Evolutionary conservation across 345 rosid species (phyloP).

Genomic region (Cardamine resedifolia): DNA sequence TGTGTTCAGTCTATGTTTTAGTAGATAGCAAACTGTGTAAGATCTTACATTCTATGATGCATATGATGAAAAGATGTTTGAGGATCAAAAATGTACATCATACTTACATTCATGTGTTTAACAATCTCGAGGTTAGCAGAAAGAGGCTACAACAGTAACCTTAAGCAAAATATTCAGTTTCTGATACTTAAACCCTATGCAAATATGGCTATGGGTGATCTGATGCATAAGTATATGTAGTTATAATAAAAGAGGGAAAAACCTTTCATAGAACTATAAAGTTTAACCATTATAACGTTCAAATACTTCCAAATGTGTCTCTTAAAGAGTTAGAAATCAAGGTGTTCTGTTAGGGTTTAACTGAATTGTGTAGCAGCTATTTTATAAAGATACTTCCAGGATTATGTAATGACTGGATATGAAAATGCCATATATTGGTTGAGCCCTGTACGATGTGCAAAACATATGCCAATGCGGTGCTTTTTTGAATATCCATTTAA

Average conservation of each 20-base stretch:
- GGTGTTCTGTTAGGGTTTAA: neutral
- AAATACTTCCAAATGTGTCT: neutral
- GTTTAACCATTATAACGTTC: neutral
- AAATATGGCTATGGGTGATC: neutral
- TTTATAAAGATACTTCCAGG: neutral
- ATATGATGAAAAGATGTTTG: neutral
- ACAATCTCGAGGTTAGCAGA: constrained; percentile 1
- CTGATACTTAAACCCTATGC: neutral
- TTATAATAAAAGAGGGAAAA: neutral
- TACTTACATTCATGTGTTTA: neutral
- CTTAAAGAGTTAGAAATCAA: neutral
- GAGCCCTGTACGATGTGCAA: neutral
- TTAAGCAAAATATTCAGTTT: neutral
- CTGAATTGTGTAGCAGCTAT: neutral
- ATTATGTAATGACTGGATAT: constrained; percentile 5
- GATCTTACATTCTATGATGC: constrained; percentile 7
- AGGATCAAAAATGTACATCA: constrained; percentile 10
- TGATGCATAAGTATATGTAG: neutral
- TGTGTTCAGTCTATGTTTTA: neutral
- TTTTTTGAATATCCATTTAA: constrained; percentile 16
- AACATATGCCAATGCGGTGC: constrained; percentile 12
- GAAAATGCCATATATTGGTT: constrained; percentile 8
- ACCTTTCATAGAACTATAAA: neutral
- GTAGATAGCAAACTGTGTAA: neutral
- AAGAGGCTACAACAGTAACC: neutral